Conservation (phyloP, 2,329 filamentous ascomycete species). For the Cadophora luteo-olivacea region DNA sequence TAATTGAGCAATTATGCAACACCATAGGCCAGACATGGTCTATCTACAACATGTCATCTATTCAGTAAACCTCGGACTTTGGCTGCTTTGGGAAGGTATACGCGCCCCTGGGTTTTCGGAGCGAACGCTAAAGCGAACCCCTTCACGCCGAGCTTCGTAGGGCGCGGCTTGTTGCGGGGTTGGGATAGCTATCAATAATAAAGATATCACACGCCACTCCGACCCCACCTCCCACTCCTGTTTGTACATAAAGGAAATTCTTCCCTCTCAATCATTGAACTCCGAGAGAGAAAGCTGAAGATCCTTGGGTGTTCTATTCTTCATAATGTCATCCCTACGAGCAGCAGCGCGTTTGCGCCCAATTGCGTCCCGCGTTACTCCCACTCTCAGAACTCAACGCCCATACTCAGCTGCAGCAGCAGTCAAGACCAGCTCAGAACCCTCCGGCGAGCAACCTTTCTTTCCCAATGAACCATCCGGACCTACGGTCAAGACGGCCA, state of each 20-base stretch:
- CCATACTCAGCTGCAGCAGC: conserved; percentile 36
- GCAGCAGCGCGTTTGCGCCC: conserved; percentile 42
- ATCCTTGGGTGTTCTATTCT: background rate
- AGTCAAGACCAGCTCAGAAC: conserved; percentile 31
- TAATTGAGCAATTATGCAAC: too few relatives aligned
- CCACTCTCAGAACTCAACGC: conserved; percentile 26
- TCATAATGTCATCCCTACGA: conserved; percentile 43
- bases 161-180: conserved; percentile 16
- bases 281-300: background rate
- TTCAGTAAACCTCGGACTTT: background rate
- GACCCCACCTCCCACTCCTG: conserved; percentile 12
- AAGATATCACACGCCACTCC: conserved; percentile 5
- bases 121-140: background rate
- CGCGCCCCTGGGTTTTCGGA: background rate
- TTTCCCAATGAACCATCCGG: conserved; percentile 43
- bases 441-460: conserved; percentile 38
- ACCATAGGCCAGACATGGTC: too few relatives aligned
- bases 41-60: background rate
- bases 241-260: conserved; percentile 8
- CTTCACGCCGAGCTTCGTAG: conserved; percentile 1
- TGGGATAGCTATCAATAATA: conserved; percentile 6
- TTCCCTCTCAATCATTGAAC: background rate
- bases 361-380: conserved; percentile 30
- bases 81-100: background rate
- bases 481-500: conserved; percentile 45